phyloP scores from a whole-genome alignment of 2,329 filamentous ascomycete genomes.

The Colletotrichum echinochloae region DNA sequence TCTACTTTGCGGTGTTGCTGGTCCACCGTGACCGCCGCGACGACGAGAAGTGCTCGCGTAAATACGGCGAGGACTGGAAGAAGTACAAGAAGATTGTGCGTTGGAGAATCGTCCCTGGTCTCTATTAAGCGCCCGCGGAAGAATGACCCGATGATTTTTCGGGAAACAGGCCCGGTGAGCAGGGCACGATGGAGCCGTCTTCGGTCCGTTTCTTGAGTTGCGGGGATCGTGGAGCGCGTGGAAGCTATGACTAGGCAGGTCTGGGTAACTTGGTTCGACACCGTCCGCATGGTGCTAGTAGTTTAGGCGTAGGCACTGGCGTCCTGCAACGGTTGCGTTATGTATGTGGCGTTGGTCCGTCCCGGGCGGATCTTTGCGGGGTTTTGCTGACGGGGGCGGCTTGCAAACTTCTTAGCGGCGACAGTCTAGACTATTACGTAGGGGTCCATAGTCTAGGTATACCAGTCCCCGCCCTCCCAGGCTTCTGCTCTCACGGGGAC shows the following conservation, averaged over 20 bases:
- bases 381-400: too few relatives aligned
- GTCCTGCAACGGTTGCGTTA: slow-evolving; percentile 15
- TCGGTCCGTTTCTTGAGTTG: slow-evolving; percentile 20
- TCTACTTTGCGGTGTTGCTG: slow-evolving; percentile 90
- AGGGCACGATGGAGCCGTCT: background rate
- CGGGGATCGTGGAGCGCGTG: slow-evolving; percentile 7
- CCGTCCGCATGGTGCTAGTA: background rate
- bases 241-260: background rate
- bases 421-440: background rate
- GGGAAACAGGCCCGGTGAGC: slow-evolving; percentile 19
- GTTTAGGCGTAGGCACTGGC: background rate
- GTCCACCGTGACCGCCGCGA: slow-evolving; percentile 89
- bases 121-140: slow-evolving; percentile 70
- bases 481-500: slow-evolving; percentile 13
- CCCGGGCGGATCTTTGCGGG: background rate
- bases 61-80: slow-evolving; percentile 95
- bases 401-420: background rate
- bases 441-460: background rate
- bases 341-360: slow-evolving; percentile 23
- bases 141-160: background rate
- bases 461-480: background rate
- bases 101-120: slow-evolving; percentile 84
- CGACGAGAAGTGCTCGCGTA: slow-evolving; percentile 89
- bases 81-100: slow-evolving; percentile 86
- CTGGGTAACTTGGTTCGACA: background rate